Conservation (phyloP, 31 red algal species). For the Asparagopsis taxiformis region DNA sequence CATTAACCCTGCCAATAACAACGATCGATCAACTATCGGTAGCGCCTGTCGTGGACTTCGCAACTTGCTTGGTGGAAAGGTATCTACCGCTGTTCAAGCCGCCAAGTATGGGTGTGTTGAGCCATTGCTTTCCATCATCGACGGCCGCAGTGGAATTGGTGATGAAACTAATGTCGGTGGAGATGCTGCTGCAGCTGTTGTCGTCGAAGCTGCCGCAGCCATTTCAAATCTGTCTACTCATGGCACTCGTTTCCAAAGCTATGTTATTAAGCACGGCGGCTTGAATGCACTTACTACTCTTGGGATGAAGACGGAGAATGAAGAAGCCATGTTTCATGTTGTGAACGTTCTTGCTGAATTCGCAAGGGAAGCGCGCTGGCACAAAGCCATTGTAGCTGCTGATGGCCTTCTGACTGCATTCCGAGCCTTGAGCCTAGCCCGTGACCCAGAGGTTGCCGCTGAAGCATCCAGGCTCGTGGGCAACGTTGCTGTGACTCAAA, state of each 20-base stretch:
- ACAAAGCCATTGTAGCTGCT: slow-evolving; percentile 50
- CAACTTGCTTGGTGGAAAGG: slow-evolving; percentile 56
- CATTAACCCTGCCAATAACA: slow-evolving; percentile 29
- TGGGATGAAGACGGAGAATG: slow-evolving; percentile 44
- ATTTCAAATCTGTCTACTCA: slow-evolving; percentile 53
- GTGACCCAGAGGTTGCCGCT: slow-evolving; percentile 53
- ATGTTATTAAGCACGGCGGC: slow-evolving; percentile 67
- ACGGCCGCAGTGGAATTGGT: slow-evolving; percentile 17
- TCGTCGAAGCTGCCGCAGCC: slow-evolving; percentile 58
- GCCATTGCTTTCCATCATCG: slow-evolving; percentile 63
- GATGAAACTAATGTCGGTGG: slow-evolving; percentile 41
- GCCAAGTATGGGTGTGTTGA: slow-evolving; percentile 63
- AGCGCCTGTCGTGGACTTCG: slow-evolving; percentile 51
- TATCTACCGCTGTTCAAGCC: slow-evolving; percentile 63
- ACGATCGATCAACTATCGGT: slow-evolving; percentile 35
- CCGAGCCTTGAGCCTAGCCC: slow-evolving; percentile 47
- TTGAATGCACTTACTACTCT: slow-evolving; percentile 38
- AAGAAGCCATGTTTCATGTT: slow-evolving; percentile 70
- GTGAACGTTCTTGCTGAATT: slow-evolving; percentile 72
- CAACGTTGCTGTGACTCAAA: slow-evolving; percentile 65
- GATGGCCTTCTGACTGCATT: slow-evolving; percentile 39
- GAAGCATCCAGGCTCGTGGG: slow-evolving; percentile 70
- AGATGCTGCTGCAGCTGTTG: slow-evolving; percentile 50
- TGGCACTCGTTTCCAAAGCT: slow-evolving; percentile 60
- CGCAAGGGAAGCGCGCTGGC: slow-evolving; percentile 52